Evolutionary conservation across 805 yeast genomes (phyloP).

Genomic region (Zygotorulaspora florentina): DNA sequence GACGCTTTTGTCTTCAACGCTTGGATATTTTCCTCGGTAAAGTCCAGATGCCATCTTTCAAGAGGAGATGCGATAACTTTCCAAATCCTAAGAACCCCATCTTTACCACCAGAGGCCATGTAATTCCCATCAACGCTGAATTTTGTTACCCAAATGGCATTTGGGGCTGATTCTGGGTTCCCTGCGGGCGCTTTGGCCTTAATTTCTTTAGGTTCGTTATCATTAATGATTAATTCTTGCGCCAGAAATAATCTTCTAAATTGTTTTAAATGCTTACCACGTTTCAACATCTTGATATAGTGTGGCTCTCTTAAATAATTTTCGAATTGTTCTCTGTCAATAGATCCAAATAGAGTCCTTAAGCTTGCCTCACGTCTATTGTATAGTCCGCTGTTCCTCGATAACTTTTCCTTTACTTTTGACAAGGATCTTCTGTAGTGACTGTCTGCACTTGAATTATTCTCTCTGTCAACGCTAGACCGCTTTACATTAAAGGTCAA

Average conservation of each 20-base stretch:
- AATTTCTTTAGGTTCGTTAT: conserved; percentile 2
- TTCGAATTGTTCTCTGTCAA: conserved; percentile 38
- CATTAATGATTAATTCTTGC: conserved; percentile 49
- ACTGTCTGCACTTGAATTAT: neutral
- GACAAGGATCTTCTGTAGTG: conserved; percentile 11
- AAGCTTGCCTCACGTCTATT: conserved; percentile 4
- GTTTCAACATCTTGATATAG: conserved; percentile 48
- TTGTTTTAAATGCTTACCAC: conserved; percentile 43
- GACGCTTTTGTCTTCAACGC: conserved; percentile 11
- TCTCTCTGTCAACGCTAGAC: conserved; percentile 7
- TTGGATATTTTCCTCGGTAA: conserved; percentile 13
- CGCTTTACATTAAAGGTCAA: conserved; percentile 21
- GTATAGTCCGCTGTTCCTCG: conserved; percentile 6
- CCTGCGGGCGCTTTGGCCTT: conserved; percentile 1
- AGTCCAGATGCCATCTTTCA: conserved; percentile 51
- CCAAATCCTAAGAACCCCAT: conserved; percentile 66
- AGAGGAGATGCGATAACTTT: conserved; percentile 70
- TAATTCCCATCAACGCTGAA: conserved; percentile 79
- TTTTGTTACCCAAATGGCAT: conserved; percentile 67
- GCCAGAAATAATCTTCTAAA: conserved; percentile 57
- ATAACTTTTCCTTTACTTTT: conserved; percentile 18
- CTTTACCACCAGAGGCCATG: conserved; percentile 81
- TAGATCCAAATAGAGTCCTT: conserved; percentile 20
- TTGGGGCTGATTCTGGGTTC: conserved; percentile 6
- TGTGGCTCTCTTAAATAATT: conserved; percentile 49